Conservation (phyloP, 805 yeast genomes). For the Metschnikowia borealis region DNA sequence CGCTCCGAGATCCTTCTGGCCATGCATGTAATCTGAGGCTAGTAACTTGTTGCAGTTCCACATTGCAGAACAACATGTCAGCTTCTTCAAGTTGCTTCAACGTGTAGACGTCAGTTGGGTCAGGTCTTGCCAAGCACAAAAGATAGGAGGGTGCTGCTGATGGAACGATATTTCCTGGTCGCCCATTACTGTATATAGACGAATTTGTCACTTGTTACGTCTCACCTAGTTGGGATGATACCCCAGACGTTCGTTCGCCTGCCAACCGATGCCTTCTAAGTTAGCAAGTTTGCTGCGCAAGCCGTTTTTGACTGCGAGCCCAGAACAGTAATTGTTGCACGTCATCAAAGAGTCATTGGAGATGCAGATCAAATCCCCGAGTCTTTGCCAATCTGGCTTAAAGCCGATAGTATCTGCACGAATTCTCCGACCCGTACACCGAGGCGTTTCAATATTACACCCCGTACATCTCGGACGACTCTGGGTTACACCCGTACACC, state of each 20-base stretch:
- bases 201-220: neutral
- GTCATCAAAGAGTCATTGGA: too few relatives aligned
- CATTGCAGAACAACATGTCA: neutral
- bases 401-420: too few relatives aligned
- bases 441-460: neutral
- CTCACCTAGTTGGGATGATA: neutral
- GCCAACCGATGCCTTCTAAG: neutral
- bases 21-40: neutral
- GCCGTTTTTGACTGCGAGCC: too few relatives aligned
- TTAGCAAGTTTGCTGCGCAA: neutral
- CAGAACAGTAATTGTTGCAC: too few relatives aligned
- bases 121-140: neutral
- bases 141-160: neutral
- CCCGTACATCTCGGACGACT: neutral
- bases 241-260: neutral
- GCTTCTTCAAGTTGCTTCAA: neutral
- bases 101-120: neutral
- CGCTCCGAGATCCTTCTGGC: neutral
- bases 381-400: too few relatives aligned
- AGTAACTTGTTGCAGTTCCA: neutral
- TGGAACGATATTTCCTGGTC: too few relatives aligned
- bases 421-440: too few relatives aligned
- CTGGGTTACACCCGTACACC: neutral
- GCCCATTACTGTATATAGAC: too few relatives aligned
- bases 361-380: too few relatives aligned